Conservation (phyloP, 441 rosid species). For the Croton laevigatus region DNA sequence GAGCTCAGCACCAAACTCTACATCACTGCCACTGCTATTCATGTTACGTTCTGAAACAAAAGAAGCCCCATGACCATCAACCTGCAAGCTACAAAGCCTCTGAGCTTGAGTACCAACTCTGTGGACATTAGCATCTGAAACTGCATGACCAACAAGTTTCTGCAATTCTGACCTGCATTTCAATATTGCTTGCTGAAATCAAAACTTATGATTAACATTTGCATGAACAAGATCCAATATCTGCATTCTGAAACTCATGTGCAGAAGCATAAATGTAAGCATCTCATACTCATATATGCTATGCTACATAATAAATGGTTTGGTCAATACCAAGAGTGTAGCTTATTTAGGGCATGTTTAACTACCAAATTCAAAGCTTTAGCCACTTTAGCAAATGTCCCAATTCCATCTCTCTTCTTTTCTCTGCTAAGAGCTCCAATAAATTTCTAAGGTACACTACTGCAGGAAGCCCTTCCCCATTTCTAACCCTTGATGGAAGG, state of each 20-base stretch:
- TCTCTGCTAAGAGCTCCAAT: not conserved
- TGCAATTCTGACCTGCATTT: conserved; percentile 67
- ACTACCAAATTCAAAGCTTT: not conserved
- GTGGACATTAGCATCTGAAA: conserved; percentile 44
- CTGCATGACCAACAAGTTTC: conserved; percentile 61
- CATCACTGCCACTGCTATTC: conserved; percentile 36
- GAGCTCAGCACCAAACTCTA: conserved; percentile 84
- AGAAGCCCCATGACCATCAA: conserved; percentile 32
- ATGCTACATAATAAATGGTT: not conserved
- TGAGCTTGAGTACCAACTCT: conserved; percentile 57
- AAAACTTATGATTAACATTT: not conserved
- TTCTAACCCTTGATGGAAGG: not conserved
- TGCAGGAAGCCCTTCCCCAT: not conserved
- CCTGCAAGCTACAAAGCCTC: conserved; percentile 59
- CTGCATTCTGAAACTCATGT: not conserved
- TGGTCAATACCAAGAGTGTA: not conserved
- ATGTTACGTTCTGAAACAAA: conserved; percentile 33
- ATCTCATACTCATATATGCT: not conserved
- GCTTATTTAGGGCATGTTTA: not conserved
- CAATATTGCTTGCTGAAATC: conserved; percentile 14
- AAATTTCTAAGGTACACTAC: not conserved
- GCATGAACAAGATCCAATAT: not conserved
- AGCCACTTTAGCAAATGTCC: not conserved
- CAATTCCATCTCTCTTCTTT: not conserved
- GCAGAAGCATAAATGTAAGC: not conserved